Base-by-base conservation (phyloP, 169 alveolate genomes). In the Plasmodium billcollinsi region DNA sequence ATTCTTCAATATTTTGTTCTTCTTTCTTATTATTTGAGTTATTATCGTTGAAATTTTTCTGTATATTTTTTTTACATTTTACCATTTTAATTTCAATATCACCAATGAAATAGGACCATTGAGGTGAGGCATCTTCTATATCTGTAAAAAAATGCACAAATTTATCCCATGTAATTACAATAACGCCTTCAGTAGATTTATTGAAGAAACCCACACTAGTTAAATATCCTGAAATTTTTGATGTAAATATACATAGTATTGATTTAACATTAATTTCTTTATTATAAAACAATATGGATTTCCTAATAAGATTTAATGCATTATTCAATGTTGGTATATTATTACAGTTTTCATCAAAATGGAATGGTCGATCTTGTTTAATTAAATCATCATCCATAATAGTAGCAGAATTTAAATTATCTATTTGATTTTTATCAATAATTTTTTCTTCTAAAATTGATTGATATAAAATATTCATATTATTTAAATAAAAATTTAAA, bases 201-300 rank as follows among this genome's bases (percentile, higher is more conserved):
- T 86, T 86, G 43, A 86, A 86, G 45, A 86, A 21, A 0, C 92
- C 92, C 1, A 73, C 92, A 86, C 88, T 86, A 18, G 92, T 86
- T 47, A 86, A 33, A 45, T 86, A 56, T 0, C 92, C 92, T 21
- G 45, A 71, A 66, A 86, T 86, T 6, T 56, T 56, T 18, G 92
- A 70, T 24, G 78, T 11, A 47, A 86, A 86, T 61, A 86, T 1
- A 33, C 92, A 86, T 12, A 86, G 76, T n/a, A 71, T 72, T 9
- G 92, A 86, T 61, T 73, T 71, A 8, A 86, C 61, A 39, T 70
- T 71, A 71, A 71, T 71, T 61, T 86, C 56, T 1, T 29, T 49
- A 45, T 62, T 86, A 86, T 45, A 86, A 71, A 86, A 86, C 11
- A 73, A 7, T 5, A 86, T 61, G 1, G 74, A 58, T 20, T 73